These are phyloP conservation scores for Apiospora pterosperma DNA, from an alignment of 2,329 filamentous ascomycete genomes.

Conservation along the genomic window DNA sequence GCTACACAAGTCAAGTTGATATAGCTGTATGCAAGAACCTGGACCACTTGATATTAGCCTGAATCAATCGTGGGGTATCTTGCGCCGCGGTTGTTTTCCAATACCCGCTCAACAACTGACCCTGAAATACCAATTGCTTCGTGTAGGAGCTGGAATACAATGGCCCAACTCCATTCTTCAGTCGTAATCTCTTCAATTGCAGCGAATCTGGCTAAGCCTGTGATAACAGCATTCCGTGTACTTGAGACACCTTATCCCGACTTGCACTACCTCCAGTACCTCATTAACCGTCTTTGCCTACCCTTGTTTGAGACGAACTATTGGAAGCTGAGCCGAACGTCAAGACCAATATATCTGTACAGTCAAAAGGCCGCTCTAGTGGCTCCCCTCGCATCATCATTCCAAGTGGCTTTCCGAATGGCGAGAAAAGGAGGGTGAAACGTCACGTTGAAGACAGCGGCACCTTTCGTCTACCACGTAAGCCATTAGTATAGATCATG, in stretches of 20 bases:
- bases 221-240: no score
- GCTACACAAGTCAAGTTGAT: neutral
- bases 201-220: no score
- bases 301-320: neutral
- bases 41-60: neutral
- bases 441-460: neutral
- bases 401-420: neutral
- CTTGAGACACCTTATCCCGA: neutral
- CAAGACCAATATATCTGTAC: neutral
- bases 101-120: neutral
- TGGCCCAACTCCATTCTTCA: no score
- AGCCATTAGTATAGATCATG: neutral
- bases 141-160: no score
- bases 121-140: no score
- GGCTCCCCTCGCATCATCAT: neutral
- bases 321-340: neutral
- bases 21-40: neutral
- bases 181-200: no score
- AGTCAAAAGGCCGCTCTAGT: neutral
- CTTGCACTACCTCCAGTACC: neutral
- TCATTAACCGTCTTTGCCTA: neutral
- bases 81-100: no score
- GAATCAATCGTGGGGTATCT: neutral
- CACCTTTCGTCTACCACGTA: neutral
- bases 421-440: neutral